A percentile compares a stretch with the other conserved stretches of the same genome.
Evolutionary conservation across 305 asterid species (phyloP).

Genomic region (Andrographis paniculata): DNA sequence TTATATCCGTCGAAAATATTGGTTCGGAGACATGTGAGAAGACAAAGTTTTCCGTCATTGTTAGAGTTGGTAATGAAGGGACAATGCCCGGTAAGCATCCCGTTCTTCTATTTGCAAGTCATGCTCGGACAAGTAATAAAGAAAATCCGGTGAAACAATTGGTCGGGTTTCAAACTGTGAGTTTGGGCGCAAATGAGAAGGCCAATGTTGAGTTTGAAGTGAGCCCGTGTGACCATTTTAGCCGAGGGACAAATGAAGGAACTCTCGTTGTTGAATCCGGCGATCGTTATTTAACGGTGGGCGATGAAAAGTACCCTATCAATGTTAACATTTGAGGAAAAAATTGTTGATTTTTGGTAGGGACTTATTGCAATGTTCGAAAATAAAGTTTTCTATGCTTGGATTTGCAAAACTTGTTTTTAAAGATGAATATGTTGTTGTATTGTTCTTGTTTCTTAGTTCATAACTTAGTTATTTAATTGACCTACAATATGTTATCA

Average conservation of each 20-base stretch:
- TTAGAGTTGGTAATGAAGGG: slow-evolving; percentile 35
- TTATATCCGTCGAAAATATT: slow-evolving; percentile 30
- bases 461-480: too few relatives aligned
- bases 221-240: slow-evolving; percentile 63
- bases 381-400: too few relatives aligned
- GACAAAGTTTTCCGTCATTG: slow-evolving; percentile 28
- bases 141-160: slow-evolving; percentile 47
- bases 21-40: slow-evolving; percentile 34
- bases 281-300: slow-evolving; percentile 35
- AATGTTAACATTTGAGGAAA: slow-evolving; percentile 10
- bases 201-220: slow-evolving; percentile 37
- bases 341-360: background rate
- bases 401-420: too few relatives aligned
- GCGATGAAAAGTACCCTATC: slow-evolving; percentile 37
- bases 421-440: too few relatives aligned
- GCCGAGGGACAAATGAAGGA: slow-evolving; percentile 54
- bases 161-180: slow-evolving; percentile 53
- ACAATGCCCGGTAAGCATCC: slow-evolving; percentile 44
- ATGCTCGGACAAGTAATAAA: slow-evolving; percentile 13
- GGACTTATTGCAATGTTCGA: too few relatives aligned
- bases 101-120: slow-evolving; percentile 36
- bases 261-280: slow-evolving; percentile 57
- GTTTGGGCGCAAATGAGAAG: slow-evolving; percentile 30
- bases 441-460: too few relatives aligned
- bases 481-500: too few relatives aligned